These are phyloP conservation scores for Phytophthora sp. DNA, from an alignment of 352 stramenopile genomes.

Conservation along the genomic window DNA sequence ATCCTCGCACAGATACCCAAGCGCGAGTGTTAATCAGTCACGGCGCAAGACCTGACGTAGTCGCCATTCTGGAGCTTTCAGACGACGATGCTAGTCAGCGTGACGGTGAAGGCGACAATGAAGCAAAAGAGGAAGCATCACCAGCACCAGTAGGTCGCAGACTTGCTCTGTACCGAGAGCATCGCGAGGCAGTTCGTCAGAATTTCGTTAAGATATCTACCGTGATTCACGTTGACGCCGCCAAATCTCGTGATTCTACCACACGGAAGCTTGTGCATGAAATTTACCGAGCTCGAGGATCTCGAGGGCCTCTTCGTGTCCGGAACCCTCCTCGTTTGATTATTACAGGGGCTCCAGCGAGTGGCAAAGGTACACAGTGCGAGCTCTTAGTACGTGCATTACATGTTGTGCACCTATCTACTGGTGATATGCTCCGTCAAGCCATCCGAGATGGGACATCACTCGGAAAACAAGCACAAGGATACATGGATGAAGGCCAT, in stretches of 20 bases:
- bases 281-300: slow-evolving; percentile 54
- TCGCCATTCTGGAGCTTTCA: slow-evolving; percentile 92
- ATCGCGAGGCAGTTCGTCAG: slow-evolving; percentile 80
- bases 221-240: slow-evolving; percentile 76
- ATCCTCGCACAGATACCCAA: slow-evolving; percentile 92
- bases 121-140: slow-evolving; percentile 15
- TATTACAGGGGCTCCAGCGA: slow-evolving; percentile 92
- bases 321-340: slow-evolving; percentile 77
- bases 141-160: slow-evolving; percentile 31
- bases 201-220: slow-evolving; percentile 73
- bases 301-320: slow-evolving; percentile 47
- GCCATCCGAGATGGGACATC: slow-evolving; percentile 73
- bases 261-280: slow-evolving; percentile 51
- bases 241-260: slow-evolving; percentile 48
- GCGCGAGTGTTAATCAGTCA: slow-evolving; percentile 85
- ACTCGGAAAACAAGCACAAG: slow-evolving; percentile 85
- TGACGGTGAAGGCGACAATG: slow-evolving; percentile 80
- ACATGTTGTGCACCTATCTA: slow-evolving; percentile 94
- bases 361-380: slow-evolving; percentile 97
- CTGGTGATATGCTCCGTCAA: slow-evolving; percentile 94
- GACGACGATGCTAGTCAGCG: slow-evolving; percentile 88
- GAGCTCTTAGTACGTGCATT: slow-evolving; percentile 91
- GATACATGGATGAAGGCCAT: slow-evolving; percentile 92
- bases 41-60: slow-evolving; percentile 85
- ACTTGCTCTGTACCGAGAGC: slow-evolving; percentile 79